phyloP scores from a whole-genome alignment of 768 basidiomycete genomes.

The Lactarius vividus region DNA sequence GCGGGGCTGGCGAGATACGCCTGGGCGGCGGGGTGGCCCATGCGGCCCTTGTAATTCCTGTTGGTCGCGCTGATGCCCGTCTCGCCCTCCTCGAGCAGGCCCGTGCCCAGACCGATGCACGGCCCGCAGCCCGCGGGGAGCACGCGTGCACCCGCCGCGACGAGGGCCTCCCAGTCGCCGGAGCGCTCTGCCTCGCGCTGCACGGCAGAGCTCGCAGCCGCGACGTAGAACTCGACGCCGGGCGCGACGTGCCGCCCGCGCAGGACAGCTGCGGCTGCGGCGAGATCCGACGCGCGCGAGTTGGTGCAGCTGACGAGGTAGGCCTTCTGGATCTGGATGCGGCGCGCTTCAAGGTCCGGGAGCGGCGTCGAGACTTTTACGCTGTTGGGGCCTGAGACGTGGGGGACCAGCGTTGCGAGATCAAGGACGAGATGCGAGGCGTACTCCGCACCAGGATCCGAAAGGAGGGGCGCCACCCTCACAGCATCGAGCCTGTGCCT shows the following conservation, averaged over 20 bases:
- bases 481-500: slow-evolving; percentile 64
- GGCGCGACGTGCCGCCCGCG: slow-evolving; percentile 75
- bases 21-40: slow-evolving; percentile 93
- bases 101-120: slow-evolving; percentile 94
- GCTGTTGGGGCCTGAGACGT: slow-evolving; percentile 96
- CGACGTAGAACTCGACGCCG: slow-evolving; percentile 96
- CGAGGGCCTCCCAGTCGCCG: slow-evolving; percentile 86
- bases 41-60: slow-evolving; percentile 97
- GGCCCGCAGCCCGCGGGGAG: slow-evolving; percentile 97
- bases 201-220: slow-evolving; percentile 89
- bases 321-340: slow-evolving; percentile 89
- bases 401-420: slow-evolving; percentile 89
- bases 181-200: slow-evolving; percentile 83
- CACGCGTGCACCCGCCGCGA: slow-evolving; percentile 87
- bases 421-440: slow-evolving; percentile 87
- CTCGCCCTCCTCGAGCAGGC: slow-evolving; percentile 90
- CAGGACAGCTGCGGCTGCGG: slow-evolving; percentile 89
- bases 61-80: slow-evolving; percentile 98
- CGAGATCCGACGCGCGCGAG: slow-evolving; percentile 91
- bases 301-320: slow-evolving; percentile 99
- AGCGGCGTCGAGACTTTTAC: slow-evolving; percentile 96
- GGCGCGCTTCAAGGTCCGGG: slow-evolving; percentile 68
- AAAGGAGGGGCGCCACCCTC: slow-evolving; percentile 48
- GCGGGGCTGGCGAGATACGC: slow-evolving; percentile 97
- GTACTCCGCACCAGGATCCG: slow-evolving; percentile 80